A percentile compares a stretch with the other conserved stretches of the same genome.
Evolutionary conservation across 352 stramenopile genomes (phyloP).

Genomic region (Phytophthora citricola): DNA sequence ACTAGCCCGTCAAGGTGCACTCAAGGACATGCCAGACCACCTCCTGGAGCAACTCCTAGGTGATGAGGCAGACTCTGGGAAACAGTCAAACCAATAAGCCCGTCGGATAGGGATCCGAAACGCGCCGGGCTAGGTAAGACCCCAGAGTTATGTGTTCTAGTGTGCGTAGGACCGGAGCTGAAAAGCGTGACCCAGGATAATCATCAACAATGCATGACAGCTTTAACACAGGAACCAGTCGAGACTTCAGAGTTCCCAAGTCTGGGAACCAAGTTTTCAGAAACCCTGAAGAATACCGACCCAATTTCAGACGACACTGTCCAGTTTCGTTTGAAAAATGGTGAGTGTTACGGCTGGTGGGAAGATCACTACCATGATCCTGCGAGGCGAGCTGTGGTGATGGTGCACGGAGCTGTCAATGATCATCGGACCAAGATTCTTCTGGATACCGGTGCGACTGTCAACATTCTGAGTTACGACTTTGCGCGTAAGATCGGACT

Average conservation of each 20-base stretch:
- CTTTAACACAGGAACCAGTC: background rate
- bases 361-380: constrained; percentile 1
- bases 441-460: constrained; percentile 20
- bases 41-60: background rate
- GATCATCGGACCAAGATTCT: constrained; percentile 12
- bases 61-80: background rate
- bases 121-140: background rate
- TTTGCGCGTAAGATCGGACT: constrained; percentile 33
- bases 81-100: constrained; percentile 26
- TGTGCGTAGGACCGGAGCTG: too few species aligned
- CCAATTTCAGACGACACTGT: background rate
- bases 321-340: background rate
- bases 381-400: background rate
- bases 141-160: too few species aligned
- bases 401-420: constrained; percentile 22
- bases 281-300: too few species aligned
- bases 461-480: constrained; percentile 32
- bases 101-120: constrained; percentile 18
- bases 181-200: too few species aligned
- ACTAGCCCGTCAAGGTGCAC: background rate
- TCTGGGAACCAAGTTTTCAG: background rate
- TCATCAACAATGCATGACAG: too few species aligned
- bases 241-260: constrained; percentile 3
- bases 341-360: constrained; percentile 20
- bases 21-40: background rate